phyloP scores from a whole-genome alignment of 768 basidiomycete genomes.

The Butyriboletus loyo region DNA sequence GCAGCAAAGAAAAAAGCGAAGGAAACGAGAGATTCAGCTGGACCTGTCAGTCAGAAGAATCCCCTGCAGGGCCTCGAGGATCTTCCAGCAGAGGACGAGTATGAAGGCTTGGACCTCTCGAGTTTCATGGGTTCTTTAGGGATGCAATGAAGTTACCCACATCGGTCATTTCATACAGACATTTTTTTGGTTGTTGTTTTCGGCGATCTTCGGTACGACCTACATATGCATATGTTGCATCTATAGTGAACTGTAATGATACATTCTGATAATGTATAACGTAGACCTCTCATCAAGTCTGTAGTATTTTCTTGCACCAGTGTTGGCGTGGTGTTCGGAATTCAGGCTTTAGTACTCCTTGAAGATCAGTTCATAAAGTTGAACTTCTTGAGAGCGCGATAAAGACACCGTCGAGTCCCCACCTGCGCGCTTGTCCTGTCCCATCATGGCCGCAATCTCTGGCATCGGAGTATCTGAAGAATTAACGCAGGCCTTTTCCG shows the following conservation, averaged over 20 bases:
- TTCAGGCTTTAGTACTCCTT: neutral
- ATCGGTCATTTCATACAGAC: conserved; percentile 18
- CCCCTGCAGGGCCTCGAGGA: conserved; percentile 89
- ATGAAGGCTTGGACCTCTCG: conserved; percentile 79
- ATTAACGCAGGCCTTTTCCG: conserved; percentile 55
- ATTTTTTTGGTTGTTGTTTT: conserved; percentile 12
- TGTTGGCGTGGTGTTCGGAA: neutral
- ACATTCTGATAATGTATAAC: conserved; percentile 34
- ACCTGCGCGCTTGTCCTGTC: neutral
- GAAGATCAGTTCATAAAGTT: neutral
- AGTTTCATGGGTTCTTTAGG: conserved; percentile 87
- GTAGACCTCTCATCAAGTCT: conserved; percentile 22
- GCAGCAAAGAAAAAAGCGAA: conserved; percentile 47
- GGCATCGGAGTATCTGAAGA: conserved; percentile 65
- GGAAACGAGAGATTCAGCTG: conserved; percentile 51
- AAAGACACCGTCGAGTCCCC: neutral
- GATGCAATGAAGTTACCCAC: conserved; percentile 34
- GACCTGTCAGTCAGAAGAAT: conserved; percentile 73
- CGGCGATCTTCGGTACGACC: conserved; percentile 13
- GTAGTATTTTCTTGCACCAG: conserved; percentile 18
- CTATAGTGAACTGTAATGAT: conserved; percentile 35
- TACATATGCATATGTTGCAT: conserved; percentile 34
- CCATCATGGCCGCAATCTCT: conserved; percentile 66
- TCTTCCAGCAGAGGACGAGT: conserved; percentile 89
- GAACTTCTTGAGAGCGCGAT: too few species aligned